Conservation (phyloP, 2,329 filamentous ascomycete genomes). For the Metarhizium album region DNA sequence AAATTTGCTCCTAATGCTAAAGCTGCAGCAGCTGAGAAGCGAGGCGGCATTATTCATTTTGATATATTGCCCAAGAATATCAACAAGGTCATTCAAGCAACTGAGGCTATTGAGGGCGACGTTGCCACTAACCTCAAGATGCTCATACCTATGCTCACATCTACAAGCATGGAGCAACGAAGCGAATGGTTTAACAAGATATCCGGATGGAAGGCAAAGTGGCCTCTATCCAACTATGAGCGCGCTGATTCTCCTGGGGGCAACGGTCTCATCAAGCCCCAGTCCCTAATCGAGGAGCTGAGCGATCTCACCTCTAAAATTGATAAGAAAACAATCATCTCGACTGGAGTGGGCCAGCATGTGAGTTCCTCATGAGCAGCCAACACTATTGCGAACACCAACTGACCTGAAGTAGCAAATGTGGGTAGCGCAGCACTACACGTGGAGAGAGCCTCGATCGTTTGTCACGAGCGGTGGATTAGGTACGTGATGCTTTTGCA, state of each 20-base stretch:
- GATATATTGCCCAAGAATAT: slow-evolving; percentile 99
- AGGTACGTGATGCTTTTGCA: neutral
- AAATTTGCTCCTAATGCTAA: slow-evolving; percentile 88
- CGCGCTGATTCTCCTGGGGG: slow-evolving; percentile 46
- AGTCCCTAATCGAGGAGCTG: slow-evolving; percentile 82
- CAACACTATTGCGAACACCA: neutral
- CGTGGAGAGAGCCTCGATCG: slow-evolving; percentile 81
- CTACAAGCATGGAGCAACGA: slow-evolving; percentile 52
- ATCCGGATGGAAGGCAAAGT: slow-evolving; percentile 79
- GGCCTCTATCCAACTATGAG: slow-evolving; percentile 77
- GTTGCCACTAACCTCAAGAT: slow-evolving; percentile 67
- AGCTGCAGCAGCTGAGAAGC: slow-evolving; percentile 69
- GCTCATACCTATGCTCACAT: slow-evolving; percentile 62
- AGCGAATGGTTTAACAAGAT: slow-evolving; percentile 87
- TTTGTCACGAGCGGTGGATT: slow-evolving; percentile 33
- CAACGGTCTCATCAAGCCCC: slow-evolving; percentile 81
- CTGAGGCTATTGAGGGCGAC: slow-evolving; percentile 89
- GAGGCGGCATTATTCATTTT: slow-evolving; percentile 93
- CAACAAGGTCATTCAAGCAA: slow-evolving; percentile 97
- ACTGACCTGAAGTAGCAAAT: slow-evolving; percentile 48
- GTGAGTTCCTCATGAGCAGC: neutral
- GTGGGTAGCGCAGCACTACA: slow-evolving; percentile 96
- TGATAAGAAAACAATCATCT: slow-evolving; percentile 81
- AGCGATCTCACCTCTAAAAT: slow-evolving; percentile 64
- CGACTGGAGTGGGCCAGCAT: slow-evolving; percentile 92